Evolutionary conservation across 1,139 yeast genomes (phyloP), one percentile per base, ranked within the genome.

Genomic region (Magnusiomyces sp.): DNA sequence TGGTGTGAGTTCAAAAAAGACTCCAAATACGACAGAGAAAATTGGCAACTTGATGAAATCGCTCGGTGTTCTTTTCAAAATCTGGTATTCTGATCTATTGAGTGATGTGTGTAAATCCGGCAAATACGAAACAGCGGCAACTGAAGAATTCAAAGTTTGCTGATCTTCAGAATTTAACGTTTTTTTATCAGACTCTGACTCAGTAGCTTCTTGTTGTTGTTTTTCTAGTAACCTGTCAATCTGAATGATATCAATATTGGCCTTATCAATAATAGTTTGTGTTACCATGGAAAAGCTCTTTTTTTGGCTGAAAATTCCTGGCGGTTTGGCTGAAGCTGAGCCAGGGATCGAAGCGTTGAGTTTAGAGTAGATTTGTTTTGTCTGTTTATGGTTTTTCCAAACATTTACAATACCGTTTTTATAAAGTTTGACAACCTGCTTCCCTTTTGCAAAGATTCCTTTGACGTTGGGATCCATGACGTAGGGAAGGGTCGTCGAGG

Each of bases 1-100:
- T 0, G 92, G 85, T 0, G 90, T 81, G 47, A 69, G 59, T 58
- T 85, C 95, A 59, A 80, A 78, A 57, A 80, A 79, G 0, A 83
- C 60, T 19, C 77, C 62, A 53, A 81, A 75, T 0, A 83, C 61
- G 1, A 80, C 52, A 0, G 77, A 84, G 67, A 85, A 85, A 13
- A 73, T 27, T 2, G 94, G 94, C 19, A 85, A 67, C 60, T 82
- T 83, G 47, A 59, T 55, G 53, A 78, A 69, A 61, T 85, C 90
- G 1, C 62, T 62, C 9, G 73, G 74, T 0, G 88, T 80, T 47
- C 94, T 70, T n/a, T 75, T 63, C 34, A 83, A 62, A 5, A 76
- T 62, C 57, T 80, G 83, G 56, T 70, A 78, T 50, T 83, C 77
- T 1, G 67, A 59, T 51, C 94, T 70, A 0, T 77, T 62, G n/a